Evolutionary conservation across 2,329 filamentous ascomycete species (phyloP).

Genomic region (Aplosporella prunicola): DNA sequence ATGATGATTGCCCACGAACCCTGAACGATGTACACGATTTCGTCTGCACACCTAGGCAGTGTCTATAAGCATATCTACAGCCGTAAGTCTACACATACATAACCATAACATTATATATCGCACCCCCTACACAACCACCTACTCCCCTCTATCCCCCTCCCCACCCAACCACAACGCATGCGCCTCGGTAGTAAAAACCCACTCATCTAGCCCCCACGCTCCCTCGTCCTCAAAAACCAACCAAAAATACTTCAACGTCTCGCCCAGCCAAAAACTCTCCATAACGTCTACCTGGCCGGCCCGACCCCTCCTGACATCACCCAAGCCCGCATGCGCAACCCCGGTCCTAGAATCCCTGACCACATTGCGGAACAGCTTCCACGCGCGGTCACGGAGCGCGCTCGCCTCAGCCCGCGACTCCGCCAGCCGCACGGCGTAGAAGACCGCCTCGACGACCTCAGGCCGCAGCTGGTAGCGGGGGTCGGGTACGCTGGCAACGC

Average conservation of each 20-base stretch:
- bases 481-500: slow-evolving; percentile 6
- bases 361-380: slow-evolving; percentile 42
- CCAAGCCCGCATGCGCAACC: slow-evolving; percentile 37
- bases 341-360: slow-evolving; percentile 32
- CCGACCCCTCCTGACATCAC: slow-evolving; percentile 30
- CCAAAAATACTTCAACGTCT: slow-evolving; percentile 43
- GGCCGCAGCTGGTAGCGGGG: slow-evolving; percentile 22
- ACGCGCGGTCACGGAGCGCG: slow-evolving; percentile 36
- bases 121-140: no score
- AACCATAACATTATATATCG: no score
- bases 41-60: no score
- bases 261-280: slow-evolving; percentile 42
- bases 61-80: no score
- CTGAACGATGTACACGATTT: no score
- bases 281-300: slow-evolving; percentile 34
- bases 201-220: slow-evolving; percentile 36
- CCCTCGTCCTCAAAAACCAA: slow-evolving; percentile 35
- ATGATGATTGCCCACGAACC: no score
- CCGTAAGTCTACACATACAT: no score
- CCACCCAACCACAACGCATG: no score
- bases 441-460: slow-evolving; percentile 52
- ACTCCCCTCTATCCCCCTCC: no score
- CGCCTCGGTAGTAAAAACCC: slow-evolving; percentile 31
- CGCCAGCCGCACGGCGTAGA: slow-evolving; percentile 44
- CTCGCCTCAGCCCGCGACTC: slow-evolving; percentile 42